Evolutionary conservation across 352 stramenopile genomes (phyloP), one percentile per base, ranked within the genome.

Genomic region (Phytopythium montanum): DNA sequence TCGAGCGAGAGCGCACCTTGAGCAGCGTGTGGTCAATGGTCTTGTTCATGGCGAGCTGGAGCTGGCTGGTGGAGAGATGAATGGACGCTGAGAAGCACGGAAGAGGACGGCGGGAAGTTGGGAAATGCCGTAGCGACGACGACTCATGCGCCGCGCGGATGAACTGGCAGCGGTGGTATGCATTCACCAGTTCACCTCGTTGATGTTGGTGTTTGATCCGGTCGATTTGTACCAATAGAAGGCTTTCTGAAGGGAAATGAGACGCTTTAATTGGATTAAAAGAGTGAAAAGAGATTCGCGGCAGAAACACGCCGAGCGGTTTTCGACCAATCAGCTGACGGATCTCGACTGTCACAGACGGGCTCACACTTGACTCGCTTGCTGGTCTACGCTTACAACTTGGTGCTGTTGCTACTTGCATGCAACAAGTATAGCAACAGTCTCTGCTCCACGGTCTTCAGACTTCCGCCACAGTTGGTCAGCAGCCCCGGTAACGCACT

Each of bases 1-100:
- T 28, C 44, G 26, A 28, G 16, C 19, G 31, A 21, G 26, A 28
- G 16, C 19, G 31, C 51, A 87, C 74, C 76, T 92, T 92, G 57
- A 94, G 85, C 33, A 95, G 68, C 48, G 85, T 95, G 64, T 94
- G 85, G 66, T 94, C 85, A 48, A 94, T 85, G 52, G 61, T 75
- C 59, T 71, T 66, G 69, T 87, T 85, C 74, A 88, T 84, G 28
- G 25, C 28, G 49, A 54, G 33, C 16, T n/a, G 7, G 1, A 18
- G 25, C 18, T 3, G 10, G 5, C 4, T 9, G 19, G 4, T 46
- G 39, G 21, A 46, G 19, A 25, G 5, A 10, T n/a, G 14, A 5
- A 46, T 9, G 39, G 0, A n/a, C 2, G n/a, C 28, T 19, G 5
- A 21, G 19, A 23, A 44, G 31, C 26, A 31, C 29, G 16, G 33